Evolutionary conservation across 129 eudicot species (phyloP), one percentile per base, ranked within the genome.

Genomic region (Sambucus nigra): DNA sequence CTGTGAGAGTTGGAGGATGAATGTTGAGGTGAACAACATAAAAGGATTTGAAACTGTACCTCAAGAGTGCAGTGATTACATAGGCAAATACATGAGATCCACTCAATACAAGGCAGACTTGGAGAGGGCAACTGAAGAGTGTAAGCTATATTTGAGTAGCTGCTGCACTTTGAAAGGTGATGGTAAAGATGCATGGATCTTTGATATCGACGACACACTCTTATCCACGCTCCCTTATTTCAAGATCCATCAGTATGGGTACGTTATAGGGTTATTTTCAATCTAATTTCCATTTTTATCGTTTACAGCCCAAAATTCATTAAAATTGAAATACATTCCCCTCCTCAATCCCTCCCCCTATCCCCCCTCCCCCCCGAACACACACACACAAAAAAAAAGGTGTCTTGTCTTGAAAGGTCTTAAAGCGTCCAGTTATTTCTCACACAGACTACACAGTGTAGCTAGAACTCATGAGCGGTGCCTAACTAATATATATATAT

Each of bases 1-100:
- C 55, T 69, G 74, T n/a, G 74, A 69, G 52, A 53, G 74, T 57
- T 69, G 74, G 74, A 69, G 74, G 64, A 53, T 69, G 2, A 61
- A 61, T 54, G 74, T 69, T 7, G 74, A 69, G 69, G 41, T 61
- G 32, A 44, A 69, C 63, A 69, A 69, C 41, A 48, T 61, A 2
- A 32, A 63, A 17, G 74, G 51, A 2, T 69, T 69, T 22, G 55
- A 55, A 10, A 67, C 54, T 18, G 74, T 69, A 53, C 74, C 74
- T 0, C 57, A 69, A 53, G 74, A 69, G 42, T 69, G 74, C 57
- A 33, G 39, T 0, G 52, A 47, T 10, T 54, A 31, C 64, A 55
- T 69, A 1, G 64, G 69, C 16, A 61, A 69, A 54, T 53, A 69
- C 59, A 62, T 62, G 69, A 54, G 52, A 3, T 69, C 75, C 11